phyloP scores from a whole-genome alignment of 192 early-diverging fungal species.

The Linnemannia hyalina region DNA sequence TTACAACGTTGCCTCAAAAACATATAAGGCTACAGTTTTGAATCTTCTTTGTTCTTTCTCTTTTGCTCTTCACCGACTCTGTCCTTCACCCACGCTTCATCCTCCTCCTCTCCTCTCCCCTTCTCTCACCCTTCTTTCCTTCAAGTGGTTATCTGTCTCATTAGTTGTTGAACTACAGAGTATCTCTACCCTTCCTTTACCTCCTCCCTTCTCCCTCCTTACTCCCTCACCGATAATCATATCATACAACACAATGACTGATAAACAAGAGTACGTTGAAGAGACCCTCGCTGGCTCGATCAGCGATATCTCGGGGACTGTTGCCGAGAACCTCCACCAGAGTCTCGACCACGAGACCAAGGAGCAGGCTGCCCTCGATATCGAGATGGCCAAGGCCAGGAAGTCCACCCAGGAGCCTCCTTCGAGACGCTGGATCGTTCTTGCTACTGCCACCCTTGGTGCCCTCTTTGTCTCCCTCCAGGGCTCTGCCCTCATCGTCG shows the following conservation, averaged over 20 bases:
- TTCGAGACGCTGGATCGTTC: constrained; percentile 53
- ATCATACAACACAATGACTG: constrained; percentile 15
- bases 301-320: constrained; percentile 33
- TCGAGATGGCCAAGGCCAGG: constrained; percentile 49
- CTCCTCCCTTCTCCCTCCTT: neutral
- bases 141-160: neutral
- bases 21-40: neutral
- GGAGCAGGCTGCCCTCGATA: constrained; percentile 47
- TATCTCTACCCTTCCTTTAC: neutral
- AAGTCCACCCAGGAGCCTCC: constrained; percentile 45
- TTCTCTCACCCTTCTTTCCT: constrained; percentile 2
- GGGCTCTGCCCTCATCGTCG: constrained; percentile 53
- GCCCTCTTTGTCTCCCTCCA: constrained; percentile 55
- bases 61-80: neutral
- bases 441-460: constrained; percentile 50
- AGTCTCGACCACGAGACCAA: constrained; percentile 36
- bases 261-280: constrained; percentile 39
- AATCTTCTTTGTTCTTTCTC: neutral
- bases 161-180: neutral
- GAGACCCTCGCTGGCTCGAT: constrained; percentile 16
- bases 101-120: neutral
- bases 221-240: neutral
- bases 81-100: neutral
- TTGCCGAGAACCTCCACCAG: constrained; percentile 29
- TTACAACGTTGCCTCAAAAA: neutral